Percentiles rank a stretch among this genome's conserved stretches.
phyloP scores from a whole-genome alignment of 768 basidiomycete species.

The Termitomyces sp. region DNA sequence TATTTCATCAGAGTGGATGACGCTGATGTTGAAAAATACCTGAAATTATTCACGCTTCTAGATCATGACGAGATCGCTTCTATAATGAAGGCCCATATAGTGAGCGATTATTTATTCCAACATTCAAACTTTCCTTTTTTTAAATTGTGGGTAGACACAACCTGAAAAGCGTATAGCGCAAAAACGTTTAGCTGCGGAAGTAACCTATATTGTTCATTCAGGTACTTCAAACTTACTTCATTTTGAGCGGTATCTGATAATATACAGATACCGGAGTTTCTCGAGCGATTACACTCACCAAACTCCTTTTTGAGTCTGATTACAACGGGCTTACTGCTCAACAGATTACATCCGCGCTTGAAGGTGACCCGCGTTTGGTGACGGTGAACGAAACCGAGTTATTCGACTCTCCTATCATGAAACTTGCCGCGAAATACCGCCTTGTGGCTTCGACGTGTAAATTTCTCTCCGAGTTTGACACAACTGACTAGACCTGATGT shows the following conservation, averaged over 20 bases:
- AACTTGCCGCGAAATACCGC: slow-evolving; percentile 56
- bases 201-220: slow-evolving; percentile 51
- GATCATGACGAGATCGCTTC: slow-evolving; percentile 52
- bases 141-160: slow-evolving; percentile 22
- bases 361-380: slow-evolving; percentile 63
- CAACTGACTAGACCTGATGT: not conserved
- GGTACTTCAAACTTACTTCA: slow-evolving; percentile 21
- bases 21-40: slow-evolving; percentile 72
- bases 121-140: slow-evolving; percentile 1
- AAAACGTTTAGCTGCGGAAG: slow-evolving; percentile 46
- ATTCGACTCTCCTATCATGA: slow-evolving; percentile 49
- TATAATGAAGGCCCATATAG: slow-evolving; percentile 57
- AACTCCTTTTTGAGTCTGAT: slow-evolving; percentile 41
- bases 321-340: slow-evolving; percentile 47
- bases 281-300: slow-evolving; percentile 41
- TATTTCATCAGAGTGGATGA: slow-evolving; percentile 87
- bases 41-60: slow-evolving; percentile 82
- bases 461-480: slow-evolving; percentile 20
- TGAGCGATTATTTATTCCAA: slow-evolving; percentile 22
- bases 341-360: slow-evolving; percentile 59
- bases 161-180: slow-evolving; percentile 48
- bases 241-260: slow-evolving; percentile 1
- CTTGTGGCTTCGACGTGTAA: slow-evolving; percentile 64
- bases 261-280: slow-evolving; percentile 34
- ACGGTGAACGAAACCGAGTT: slow-evolving; percentile 50